A percentile compares a stretch with the other conserved stretches of the same genome.
Evolutionary conservation across 2,329 filamentous ascomycete genomes (phyloP).

Genomic region (Talaromyces sp.): DNA sequence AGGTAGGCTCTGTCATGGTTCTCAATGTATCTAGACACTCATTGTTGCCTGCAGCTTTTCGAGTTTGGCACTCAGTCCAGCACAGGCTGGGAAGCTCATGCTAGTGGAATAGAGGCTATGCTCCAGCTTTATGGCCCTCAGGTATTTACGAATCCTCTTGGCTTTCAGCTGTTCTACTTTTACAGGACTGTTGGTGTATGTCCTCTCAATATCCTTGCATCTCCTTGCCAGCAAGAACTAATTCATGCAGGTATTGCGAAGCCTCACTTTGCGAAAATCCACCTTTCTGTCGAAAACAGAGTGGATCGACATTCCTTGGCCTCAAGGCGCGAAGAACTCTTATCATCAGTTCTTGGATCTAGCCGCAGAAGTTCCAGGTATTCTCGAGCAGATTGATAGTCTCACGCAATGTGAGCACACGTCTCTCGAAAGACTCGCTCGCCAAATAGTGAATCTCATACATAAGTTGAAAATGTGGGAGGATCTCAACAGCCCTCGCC

Average conservation of each 20-base stretch:
- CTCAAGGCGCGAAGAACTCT: background rate
- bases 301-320: constrained; percentile 1
- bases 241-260: constrained; percentile 6
- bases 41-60: background rate
- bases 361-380: background rate
- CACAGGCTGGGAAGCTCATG: constrained; percentile 12
- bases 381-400: constrained; percentile 8
- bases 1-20: background rate
- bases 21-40: background rate
- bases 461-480: constrained; percentile 9
- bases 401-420: background rate
- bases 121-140: background rate
- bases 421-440: background rate
- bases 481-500: background rate
- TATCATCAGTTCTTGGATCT: constrained; percentile 15
- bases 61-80: constrained; percentile 13
- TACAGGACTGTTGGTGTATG: constrained; percentile 14
- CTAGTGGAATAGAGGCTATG: constrained; percentile 4
- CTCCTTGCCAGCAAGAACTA: background rate
- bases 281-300: constrained; percentile 13
- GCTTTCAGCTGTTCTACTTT: constrained; percentile 12
- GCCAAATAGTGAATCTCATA: background rate
- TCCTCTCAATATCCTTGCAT: background rate
- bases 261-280: constrained; percentile 3
- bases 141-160: background rate